Evolutionary conservation across 352 stramenopile species (phyloP).

Genomic region (Globisporangium radiosum): DNA sequence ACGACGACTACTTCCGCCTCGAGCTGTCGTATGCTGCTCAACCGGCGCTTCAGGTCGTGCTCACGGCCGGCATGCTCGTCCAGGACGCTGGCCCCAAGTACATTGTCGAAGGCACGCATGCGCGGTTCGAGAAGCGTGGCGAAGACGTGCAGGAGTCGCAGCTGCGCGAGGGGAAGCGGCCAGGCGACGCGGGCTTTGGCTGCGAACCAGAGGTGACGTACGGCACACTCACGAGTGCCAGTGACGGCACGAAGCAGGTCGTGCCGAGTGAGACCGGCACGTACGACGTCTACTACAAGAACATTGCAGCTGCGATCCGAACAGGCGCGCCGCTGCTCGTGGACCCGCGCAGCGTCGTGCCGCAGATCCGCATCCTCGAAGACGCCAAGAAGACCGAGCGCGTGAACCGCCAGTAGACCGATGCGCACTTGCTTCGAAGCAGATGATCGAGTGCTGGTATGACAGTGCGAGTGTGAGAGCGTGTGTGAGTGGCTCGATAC

Average conservation of each 20-base stretch:
- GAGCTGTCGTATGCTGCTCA: slow-evolving; percentile 50
- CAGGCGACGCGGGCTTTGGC: slow-evolving; percentile 43
- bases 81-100: slow-evolving; percentile 58
- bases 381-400: slow-evolving; percentile 53
- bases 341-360: slow-evolving; percentile 38
- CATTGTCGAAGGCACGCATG: slow-evolving; percentile 50
- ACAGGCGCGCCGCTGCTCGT: slow-evolving; percentile 40
- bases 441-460: too few relatives aligned
- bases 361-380: slow-evolving; percentile 71
- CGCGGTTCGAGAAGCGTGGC: slow-evolving; percentile 51
- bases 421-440: too few relatives aligned
- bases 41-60: slow-evolving; percentile 43
- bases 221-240: slow-evolving; percentile 30
- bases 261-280: slow-evolving; percentile 38
- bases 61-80: slow-evolving; percentile 62
- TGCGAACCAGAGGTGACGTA: slow-evolving; percentile 38
- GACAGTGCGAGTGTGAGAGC: too few relatives aligned
- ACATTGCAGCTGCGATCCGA: slow-evolving; percentile 58
- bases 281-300: slow-evolving; percentile 70
- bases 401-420: slow-evolving; percentile 12
- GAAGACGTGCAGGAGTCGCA: slow-evolving; percentile 61
- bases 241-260: slow-evolving; percentile 12
- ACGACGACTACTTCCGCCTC: slow-evolving; percentile 71
- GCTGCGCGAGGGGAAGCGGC: slow-evolving; percentile 44
- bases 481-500: too few relatives aligned